phyloP scores from a whole-genome alignment of 495 filamentous ascomycete genomes.

The Glarea lozoyensis region DNA sequence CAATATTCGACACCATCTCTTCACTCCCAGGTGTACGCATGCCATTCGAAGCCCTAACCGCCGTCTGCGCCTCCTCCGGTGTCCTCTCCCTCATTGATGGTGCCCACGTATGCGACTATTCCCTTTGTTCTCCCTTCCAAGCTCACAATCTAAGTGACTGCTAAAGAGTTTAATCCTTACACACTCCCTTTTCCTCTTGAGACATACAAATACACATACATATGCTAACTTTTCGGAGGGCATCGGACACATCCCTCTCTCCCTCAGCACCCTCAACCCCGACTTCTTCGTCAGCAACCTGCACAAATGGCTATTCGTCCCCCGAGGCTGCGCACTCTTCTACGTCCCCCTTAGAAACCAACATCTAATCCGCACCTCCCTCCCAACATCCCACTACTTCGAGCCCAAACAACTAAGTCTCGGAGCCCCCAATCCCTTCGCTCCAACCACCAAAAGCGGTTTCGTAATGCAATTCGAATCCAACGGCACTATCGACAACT shows the following conservation, averaged over 20 bases:
- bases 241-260: conserved; percentile 64
- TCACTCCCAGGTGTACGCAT: conserved; percentile 68
- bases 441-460: conserved; percentile 32
- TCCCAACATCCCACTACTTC: conserved; percentile 66
- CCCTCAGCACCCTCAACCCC: conserved; percentile 53
- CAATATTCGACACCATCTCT: conserved; percentile 73
- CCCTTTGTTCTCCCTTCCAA: too few species aligned
- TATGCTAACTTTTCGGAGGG: too few species aligned
- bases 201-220: too few species aligned
- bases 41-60: conserved; percentile 62
- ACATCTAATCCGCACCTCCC: conserved; percentile 56
- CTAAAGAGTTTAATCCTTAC: too few species aligned
- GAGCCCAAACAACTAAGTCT: conserved; percentile 14
- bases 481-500: conserved; percentile 63
- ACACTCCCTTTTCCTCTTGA: too few species aligned
- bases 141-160: too few species aligned
- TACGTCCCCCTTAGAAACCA: conserved; percentile 72
- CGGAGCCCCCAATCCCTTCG: conserved; percentile 35
- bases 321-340: conserved; percentile 71
- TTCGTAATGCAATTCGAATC: conserved; percentile 73
- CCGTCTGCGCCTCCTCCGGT: conserved; percentile 51
- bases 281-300: conserved; percentile 82
- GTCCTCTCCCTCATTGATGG: conserved; percentile 60
- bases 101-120: too few species aligned
- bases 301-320: conserved; percentile 88